phyloP scores from a whole-genome alignment of 148 eudicot genomes.

The Vaccinium macrocarpon region DNA sequence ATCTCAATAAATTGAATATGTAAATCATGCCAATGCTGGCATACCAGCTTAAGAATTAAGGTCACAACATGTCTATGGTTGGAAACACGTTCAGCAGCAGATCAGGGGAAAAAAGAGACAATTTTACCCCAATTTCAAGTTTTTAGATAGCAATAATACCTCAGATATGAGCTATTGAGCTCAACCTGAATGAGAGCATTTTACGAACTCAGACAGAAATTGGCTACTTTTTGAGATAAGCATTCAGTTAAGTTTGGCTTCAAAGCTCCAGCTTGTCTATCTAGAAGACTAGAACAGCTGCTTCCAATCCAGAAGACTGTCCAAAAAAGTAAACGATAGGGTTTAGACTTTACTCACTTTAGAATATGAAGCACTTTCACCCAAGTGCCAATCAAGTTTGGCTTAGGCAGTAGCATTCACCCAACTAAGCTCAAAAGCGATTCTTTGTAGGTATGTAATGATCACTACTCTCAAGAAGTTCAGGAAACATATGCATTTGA shows the following conservation, averaged over 20 bases:
- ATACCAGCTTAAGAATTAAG: neutral
- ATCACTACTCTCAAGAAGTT: neutral
- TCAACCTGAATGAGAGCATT: constrained; percentile 51
- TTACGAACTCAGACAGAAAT: constrained; percentile 32
- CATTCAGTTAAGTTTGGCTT: neutral
- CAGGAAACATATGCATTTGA: neutral
- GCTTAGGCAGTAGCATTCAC: neutral
- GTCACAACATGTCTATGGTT: neutral
- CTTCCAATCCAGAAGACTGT: neutral
- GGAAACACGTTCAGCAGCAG: neutral
- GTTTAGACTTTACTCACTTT: neutral
- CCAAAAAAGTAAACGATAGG: neutral
- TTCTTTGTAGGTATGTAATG: neutral
- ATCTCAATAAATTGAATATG: neutral
- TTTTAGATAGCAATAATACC: neutral
- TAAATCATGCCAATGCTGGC: neutral
- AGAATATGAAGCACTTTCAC: neutral
- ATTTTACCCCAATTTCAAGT: neutral
- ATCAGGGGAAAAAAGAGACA: neutral
- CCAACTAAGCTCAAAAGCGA: neutral
- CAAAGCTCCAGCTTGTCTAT: neutral
- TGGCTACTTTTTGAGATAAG: neutral
- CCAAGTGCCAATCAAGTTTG: neutral
- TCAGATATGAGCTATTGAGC: neutral
- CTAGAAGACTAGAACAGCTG: neutral